A percentile compares a stretch with the other conserved stretches of the same genome.
Evolutionary conservation across 2,329 filamentous ascomycete species (phyloP).

Genomic region (Penicillium sp.): DNA sequence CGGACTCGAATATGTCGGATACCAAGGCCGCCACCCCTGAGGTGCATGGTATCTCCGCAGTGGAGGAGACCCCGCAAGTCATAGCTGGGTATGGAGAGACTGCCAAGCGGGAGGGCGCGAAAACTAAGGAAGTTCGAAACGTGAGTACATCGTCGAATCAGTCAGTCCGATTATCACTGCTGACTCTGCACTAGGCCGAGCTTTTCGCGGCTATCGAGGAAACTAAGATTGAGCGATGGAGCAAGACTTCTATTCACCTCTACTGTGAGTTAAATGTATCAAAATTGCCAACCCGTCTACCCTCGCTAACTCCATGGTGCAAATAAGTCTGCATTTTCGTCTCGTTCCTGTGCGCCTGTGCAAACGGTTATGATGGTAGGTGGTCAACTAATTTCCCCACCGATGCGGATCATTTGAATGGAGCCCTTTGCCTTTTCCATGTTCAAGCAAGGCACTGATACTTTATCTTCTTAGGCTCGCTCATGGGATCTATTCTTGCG

Average conservation of each 20-base stretch:
- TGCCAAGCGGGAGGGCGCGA: constrained; percentile 34
- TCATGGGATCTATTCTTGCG: constrained; percentile 36
- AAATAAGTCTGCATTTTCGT: constrained; percentile 50
- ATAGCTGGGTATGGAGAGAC: constrained; percentile 27
- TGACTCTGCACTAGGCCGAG: constrained; percentile 46
- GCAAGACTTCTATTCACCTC: constrained; percentile 32
- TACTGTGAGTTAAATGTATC: constrained; percentile 30
- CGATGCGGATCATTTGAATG: no score
- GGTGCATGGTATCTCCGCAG: constrained; percentile 25
- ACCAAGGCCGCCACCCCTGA: constrained; percentile 13
- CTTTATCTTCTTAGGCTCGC: constrained; percentile 24
- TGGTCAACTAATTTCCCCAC: neutral
- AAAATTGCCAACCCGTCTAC: neutral
- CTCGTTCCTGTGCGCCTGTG: constrained; percentile 39
- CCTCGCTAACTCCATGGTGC: neutral
- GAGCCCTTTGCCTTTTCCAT: no score
- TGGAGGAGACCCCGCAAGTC: constrained; percentile 21
- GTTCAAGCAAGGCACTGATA: neutral
- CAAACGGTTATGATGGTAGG: constrained; percentile 37
- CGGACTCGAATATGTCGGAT: constrained; percentile 23
- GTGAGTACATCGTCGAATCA: constrained; percentile 30
- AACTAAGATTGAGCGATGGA: constrained; percentile 45
- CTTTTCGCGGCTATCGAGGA: constrained; percentile 54
- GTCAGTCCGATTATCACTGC: neutral
- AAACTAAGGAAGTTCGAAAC: constrained; percentile 50